A percentile compares a stretch with the other conserved stretches of the same genome.
Conservation (phyloP, 768 basidiomycete species). For the Austroboletus festivus region DNA sequence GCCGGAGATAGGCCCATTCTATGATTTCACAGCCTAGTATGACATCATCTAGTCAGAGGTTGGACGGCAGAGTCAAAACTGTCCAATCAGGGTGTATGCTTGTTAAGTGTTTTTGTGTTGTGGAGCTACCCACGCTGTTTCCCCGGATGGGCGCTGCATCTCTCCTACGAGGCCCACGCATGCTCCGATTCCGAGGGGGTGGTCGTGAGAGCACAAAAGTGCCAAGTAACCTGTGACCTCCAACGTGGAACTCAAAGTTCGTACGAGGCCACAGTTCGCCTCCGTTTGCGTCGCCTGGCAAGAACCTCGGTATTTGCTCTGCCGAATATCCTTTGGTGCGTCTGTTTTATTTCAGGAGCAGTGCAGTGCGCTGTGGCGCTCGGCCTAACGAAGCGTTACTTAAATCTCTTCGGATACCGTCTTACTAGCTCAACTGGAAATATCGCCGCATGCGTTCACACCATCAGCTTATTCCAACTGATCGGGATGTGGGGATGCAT, state of each 20-base stretch:
- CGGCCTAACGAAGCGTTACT: too few species aligned
- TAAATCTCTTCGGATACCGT: too few species aligned
- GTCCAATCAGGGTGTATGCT: neutral
- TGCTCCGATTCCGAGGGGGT: neutral
- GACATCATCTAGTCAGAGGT: neutral
- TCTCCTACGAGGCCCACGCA: neutral
- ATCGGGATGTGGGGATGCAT: too few species aligned
- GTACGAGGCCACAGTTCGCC: neutral
- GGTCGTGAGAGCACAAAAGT: neutral
- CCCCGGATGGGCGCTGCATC: neutral
- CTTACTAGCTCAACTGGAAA: neutral
- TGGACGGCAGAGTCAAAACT: neutral
- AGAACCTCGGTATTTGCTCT: neutral
- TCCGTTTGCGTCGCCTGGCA: neutral
- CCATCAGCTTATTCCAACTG: too few species aligned
- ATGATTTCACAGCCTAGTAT: neutral
- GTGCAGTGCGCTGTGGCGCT: too few species aligned
- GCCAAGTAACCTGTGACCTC: neutral
- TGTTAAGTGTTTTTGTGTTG: neutral
- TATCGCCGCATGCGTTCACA: too few species aligned
- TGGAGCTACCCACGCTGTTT: neutral
- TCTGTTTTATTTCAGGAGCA: too few species aligned
- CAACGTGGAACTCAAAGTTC: neutral
- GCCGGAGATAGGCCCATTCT: too few species aligned
- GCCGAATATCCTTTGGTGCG: neutral